Conservation (phyloP, 148 eudicot species). For the Vaccinium macrocarpon region DNA sequence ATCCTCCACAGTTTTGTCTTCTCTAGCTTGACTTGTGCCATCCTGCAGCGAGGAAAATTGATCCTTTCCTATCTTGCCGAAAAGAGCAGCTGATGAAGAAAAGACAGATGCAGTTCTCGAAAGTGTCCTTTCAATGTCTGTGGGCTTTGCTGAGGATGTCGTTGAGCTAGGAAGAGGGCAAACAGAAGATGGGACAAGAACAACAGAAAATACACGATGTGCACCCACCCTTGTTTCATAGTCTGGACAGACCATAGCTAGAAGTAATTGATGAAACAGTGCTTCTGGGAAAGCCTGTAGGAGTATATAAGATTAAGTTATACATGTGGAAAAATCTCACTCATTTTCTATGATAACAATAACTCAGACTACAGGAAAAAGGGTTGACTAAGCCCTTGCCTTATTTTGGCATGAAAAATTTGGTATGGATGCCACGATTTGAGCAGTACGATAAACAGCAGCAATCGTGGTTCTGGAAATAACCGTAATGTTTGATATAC, state of each 20-base stretch:
- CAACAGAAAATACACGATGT: slow-evolving; percentile 60
- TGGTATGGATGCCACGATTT: slow-evolving; percentile 55
- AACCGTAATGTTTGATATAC: slow-evolving; percentile 41
- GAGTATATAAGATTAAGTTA: slow-evolving; percentile 1
- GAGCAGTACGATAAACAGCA: slow-evolving; percentile 59
- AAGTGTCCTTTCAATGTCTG: slow-evolving; percentile 47
- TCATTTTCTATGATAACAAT: neutral
- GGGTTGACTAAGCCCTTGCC: slow-evolving; percentile 25
- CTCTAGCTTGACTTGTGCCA: slow-evolving; percentile 23
- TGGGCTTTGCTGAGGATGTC: slow-evolving; percentile 26
- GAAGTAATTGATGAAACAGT: slow-evolving; percentile 56
- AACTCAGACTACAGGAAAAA: neutral
- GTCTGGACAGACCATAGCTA: slow-evolving; percentile 60
- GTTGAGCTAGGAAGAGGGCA: slow-evolving; percentile 41
- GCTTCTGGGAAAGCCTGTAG: slow-evolving; percentile 64
- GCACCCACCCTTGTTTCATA: slow-evolving; percentile 56
- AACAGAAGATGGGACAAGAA: slow-evolving; percentile 65
- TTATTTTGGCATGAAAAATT: slow-evolving; percentile 50
- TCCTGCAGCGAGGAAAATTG: slow-evolving; percentile 37
- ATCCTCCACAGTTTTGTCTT: neutral
- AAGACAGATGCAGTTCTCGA: slow-evolving; percentile 60
- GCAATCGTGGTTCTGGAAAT: slow-evolving; percentile 55
- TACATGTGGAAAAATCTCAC: neutral
- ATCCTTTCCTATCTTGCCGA: slow-evolving; percentile 47
- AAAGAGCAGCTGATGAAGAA: slow-evolving; percentile 67